Evolutionary conservation across 2,329 filamentous ascomycete genomes (phyloP), one percentile per base, ranked within the genome.

Genomic region (Ceratocystis diversiconidia): DNA sequence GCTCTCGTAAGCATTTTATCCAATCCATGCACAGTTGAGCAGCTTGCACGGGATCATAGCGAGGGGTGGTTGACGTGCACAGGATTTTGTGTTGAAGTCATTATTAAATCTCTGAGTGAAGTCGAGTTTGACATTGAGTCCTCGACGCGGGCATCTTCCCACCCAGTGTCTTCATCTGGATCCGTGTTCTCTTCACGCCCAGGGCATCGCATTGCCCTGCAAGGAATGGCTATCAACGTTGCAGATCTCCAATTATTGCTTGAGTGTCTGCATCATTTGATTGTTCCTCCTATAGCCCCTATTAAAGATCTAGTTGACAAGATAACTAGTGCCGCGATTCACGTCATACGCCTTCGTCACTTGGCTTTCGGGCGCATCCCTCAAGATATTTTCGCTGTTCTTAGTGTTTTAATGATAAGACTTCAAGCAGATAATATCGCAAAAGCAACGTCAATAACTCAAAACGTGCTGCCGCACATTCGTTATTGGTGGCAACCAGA

Each of bases 401-500:
- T 96, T 71, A 95, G 95, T 75, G 77, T 79, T 62, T 74, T 95
- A 5, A 77, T 95, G 61, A 77, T 80, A 48, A 81, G 80, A 66
- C 82, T 84, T 2, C 80, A 88, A 65, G 83, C 86, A 60, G 88
- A 96, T 71, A 82, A 89, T 68, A 79, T 86, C 15, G 74, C 78
- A 0, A 78, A 90, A 63, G 83, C 86, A 2, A 82, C 81, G 69
- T 78, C 77, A 43, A 76, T 87, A 46, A 79, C 87, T 17, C 76
- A 79, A 65, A 79, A 82, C 5, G 73, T 92, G 6, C 72, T 96
- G 28, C 87, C 89, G 1, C 74, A 92, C 57, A 84, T 96, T 69
- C 83, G 82, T 65, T 81, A 83, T 62, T 84, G 90, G 76, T 99
- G 92, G 92, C 79, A 85, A 69, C 81, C 82, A n/a, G 89, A 88